Conservation (phyloP, 2,329 filamentous ascomycete genomes). For the Lasiodiplodia gonubiensis region DNA sequence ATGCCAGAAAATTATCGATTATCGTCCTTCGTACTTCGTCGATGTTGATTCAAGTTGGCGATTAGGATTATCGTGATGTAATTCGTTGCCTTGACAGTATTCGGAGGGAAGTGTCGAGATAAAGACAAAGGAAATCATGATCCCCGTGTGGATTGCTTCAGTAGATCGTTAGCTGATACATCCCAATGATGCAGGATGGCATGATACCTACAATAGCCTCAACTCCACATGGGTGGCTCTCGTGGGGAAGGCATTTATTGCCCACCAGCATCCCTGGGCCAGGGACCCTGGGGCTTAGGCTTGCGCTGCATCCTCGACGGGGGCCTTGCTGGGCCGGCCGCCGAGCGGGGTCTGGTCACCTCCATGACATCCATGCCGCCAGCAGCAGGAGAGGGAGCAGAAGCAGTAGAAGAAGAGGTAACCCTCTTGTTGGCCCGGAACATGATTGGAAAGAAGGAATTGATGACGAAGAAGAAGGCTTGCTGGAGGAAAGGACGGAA, state of each 20-base stretch:
- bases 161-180: not conserved
- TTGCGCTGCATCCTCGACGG: slow-evolving; percentile 6
- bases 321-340: not conserved
- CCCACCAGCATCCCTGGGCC: slow-evolving; percentile 19
- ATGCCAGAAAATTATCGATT: not conserved
- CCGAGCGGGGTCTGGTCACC: slow-evolving; percentile 1
- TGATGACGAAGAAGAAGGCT: slow-evolving; percentile 18
- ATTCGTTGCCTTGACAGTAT: not conserved
- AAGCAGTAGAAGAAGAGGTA: not conserved
- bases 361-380: slow-evolving; percentile 19
- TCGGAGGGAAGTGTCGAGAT: not conserved
- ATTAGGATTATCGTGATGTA: not conserved
- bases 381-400: slow-evolving; percentile 6
- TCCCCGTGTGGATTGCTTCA: not conserved
- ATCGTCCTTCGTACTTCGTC: not conserved
- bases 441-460: slow-evolving; percentile 25
- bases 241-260: not conserved
- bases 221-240: not conserved
- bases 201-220: not conserved
- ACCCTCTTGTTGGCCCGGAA: slow-evolving; percentile 17
- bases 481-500: slow-evolving; percentile 20
- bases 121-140: not conserved
- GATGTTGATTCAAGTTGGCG: not conserved
- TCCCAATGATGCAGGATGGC: not conserved
- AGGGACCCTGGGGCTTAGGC: slow-evolving; percentile 16